Base-by-base conservation (phyloP, 805 yeast genomes). In the Ogataea sp. region DNA sequence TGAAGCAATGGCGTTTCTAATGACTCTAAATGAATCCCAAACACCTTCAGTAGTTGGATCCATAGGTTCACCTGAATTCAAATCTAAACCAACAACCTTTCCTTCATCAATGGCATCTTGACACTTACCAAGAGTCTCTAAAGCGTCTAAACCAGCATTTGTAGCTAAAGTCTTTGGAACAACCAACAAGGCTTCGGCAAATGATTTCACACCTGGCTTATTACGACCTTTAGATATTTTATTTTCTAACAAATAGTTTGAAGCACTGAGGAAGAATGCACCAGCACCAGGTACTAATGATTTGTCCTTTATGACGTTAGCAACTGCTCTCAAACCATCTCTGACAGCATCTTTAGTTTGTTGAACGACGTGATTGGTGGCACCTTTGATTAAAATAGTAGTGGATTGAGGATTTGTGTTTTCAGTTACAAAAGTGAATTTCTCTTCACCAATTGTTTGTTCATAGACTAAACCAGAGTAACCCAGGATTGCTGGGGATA, bases 281-380 rank as follows among this genome's bases (percentile, higher is more conserved):
- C 99, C 99, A 1, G 93, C 99, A 45, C 99, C 99, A 6, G 98
- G 96, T 34, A 93, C 80, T 31, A 93, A 80, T 32, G 82, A 65
- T 51, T 78, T 75, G 61, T 93, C 99, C 54, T 79, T 83, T 38
- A 93, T 66, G 26, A 89, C 93, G 57, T 93, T 93, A 33, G 95
- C 79, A 15, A 93, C 97, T 1, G 97, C 88, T 50, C 98, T 78
- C 43, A 93, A 71, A 26, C 99, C 99, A 60, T 93, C 98, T 60
- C 98, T 79, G 18, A 94, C 88, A 1, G 99, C 97, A 58, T 93
- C 98, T 59, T 89, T 87, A 26, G 95, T 84, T 67, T 93, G 98
- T 53, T 78, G 83, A 50, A 93, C 74, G 32, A 86, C 78, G 62
- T 90, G 93, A 48, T 79, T 78, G 43, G 94, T 90, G 38, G 96